Evolutionary conservation across 2,329 filamentous ascomycete species (phyloP).

Genomic region (Hirsutella rhossiliensis): DNA sequence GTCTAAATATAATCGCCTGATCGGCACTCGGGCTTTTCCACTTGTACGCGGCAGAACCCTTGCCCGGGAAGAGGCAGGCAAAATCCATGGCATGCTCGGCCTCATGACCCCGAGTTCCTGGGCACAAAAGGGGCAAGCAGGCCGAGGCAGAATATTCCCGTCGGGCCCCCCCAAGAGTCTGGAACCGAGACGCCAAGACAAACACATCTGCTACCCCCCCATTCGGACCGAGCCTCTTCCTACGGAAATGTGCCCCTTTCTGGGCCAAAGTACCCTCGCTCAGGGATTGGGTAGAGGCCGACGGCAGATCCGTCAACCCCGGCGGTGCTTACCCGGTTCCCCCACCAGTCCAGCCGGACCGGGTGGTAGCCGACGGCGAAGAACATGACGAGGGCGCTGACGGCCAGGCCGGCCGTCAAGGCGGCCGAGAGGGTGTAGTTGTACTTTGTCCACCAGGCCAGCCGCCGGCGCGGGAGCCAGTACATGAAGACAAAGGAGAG

Average conservation of each 20-base stretch:
- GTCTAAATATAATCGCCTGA: no score
- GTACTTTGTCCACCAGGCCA: constrained; percentile 34
- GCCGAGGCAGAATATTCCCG: neutral
- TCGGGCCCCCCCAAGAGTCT: neutral
- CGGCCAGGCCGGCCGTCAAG: constrained; percentile 27
- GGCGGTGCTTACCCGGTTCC: constrained; percentile 18
- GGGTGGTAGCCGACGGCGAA: constrained; percentile 23
- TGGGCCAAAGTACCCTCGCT: constrained; percentile 15
- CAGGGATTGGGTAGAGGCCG: constrained; percentile 9
- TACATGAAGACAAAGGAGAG: constrained; percentile 27
- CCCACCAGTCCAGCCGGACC: constrained; percentile 29
- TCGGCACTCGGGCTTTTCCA: no score
- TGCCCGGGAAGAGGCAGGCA: no score
- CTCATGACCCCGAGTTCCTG: neutral
- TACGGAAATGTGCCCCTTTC: constrained; percentile 11
- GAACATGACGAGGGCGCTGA: constrained; percentile 29
- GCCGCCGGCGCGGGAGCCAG: constrained; percentile 20
- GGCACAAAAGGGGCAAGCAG: neutral
- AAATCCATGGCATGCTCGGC: neutral
- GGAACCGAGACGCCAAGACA: neutral
- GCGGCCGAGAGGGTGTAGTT: constrained; percentile 32
- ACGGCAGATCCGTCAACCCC: constrained; percentile 10
- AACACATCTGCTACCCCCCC: no score
- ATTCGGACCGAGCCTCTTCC: neutral
- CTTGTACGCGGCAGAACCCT: no score